Evolutionary conservation across 202 grass and related monocot genomes (phyloP).

Genomic region (Setaria italica): DNA sequence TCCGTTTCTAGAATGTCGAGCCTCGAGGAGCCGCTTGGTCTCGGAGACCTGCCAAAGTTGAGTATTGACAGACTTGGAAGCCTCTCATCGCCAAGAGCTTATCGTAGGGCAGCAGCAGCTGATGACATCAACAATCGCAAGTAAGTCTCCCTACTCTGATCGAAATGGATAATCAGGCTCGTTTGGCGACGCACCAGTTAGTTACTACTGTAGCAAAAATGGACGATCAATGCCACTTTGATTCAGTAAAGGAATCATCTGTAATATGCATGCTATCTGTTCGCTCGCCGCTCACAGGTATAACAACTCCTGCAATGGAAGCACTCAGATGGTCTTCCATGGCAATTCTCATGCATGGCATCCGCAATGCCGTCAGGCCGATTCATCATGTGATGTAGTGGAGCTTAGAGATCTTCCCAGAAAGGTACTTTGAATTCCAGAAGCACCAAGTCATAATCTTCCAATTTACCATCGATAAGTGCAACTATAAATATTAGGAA

Average conservation of each 20-base stretch:
- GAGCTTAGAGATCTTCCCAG: slow-evolving; percentile 55
- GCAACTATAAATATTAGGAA: background rate
- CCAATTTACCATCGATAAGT: background rate
- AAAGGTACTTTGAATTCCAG: slow-evolving; percentile 48
- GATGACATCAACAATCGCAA: slow-evolving; percentile 39
- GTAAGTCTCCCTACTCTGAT: slow-evolving; percentile 44
- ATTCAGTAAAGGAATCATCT: slow-evolving; percentile 32
- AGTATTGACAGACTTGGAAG: slow-evolving; percentile 76
- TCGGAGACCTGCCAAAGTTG: slow-evolving; percentile 78
- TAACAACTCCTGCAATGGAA: slow-evolving; percentile 56
- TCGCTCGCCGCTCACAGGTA: slow-evolving; percentile 41
- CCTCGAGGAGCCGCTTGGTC: slow-evolving; percentile 70
- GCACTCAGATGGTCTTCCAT: slow-evolving; percentile 41
- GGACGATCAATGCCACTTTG: background rate
- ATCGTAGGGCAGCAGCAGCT: slow-evolving; percentile 33
- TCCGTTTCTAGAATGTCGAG: slow-evolving; percentile 62
- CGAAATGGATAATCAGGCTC: background rate
- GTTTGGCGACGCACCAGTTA: background rate
- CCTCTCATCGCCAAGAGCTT: slow-evolving; percentile 42
- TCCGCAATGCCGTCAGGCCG: slow-evolving; percentile 41
- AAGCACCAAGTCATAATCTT: background rate
- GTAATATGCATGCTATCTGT: background rate
- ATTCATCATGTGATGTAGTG: slow-evolving; percentile 52
- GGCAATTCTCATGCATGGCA: slow-evolving; percentile 46
- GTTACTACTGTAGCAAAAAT: background rate